Conservation (phyloP, 1,284 basidiomycete species). For the Pseudozyma pruni region DNA sequence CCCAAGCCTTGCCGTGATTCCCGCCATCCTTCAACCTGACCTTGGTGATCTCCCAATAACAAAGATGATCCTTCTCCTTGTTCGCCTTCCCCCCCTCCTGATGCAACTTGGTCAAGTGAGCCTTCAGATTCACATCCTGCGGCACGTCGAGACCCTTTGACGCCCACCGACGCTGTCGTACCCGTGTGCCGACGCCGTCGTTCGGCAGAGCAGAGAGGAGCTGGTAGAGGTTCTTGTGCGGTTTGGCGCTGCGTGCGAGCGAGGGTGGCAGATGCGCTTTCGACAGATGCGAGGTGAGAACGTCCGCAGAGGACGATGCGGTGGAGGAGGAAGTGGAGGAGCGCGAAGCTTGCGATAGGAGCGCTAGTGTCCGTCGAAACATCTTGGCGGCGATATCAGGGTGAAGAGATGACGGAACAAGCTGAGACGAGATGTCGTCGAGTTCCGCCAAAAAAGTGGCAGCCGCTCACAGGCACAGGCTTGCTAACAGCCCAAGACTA, state of each 20-base stretch:
- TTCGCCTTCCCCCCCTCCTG: conserved; percentile 1
- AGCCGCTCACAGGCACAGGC: not conserved
- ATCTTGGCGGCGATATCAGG: conserved; percentile 1
- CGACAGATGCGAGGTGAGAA: conserved; percentile 38
- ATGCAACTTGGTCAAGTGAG: conserved; percentile 16
- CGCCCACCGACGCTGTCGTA: conserved; percentile 45
- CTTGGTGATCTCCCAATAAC: conserved; percentile 55
- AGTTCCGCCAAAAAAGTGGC: conserved; percentile 5
- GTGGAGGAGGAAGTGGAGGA: not conserved
- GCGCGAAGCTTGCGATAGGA: conserved; percentile 17
- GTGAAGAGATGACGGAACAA: not conserved
- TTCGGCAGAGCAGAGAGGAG: conserved; percentile 47
- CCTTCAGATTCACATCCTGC: conserved; percentile 16
- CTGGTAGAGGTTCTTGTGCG: conserved; percentile 54
- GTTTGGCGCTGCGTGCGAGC: conserved; percentile 16
- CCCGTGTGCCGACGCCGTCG: conserved; percentile 42
- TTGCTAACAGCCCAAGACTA: not conserved
- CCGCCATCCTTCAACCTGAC: conserved; percentile 52
- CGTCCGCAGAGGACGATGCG: conserved; percentile 13
- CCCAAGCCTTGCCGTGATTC: conserved; percentile 57
- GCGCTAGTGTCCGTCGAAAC: conserved; percentile 32
- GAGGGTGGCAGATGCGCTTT: conserved; percentile 28
- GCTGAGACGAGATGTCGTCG: conserved; percentile 17
- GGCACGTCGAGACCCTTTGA: conserved; percentile 47
- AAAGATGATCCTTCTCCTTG: conserved; percentile 29